phyloP scores from a whole-genome alignment of 495 filamentous ascomycete genomes.

The Aspergillus sclerotiicarbonarius region DNA sequence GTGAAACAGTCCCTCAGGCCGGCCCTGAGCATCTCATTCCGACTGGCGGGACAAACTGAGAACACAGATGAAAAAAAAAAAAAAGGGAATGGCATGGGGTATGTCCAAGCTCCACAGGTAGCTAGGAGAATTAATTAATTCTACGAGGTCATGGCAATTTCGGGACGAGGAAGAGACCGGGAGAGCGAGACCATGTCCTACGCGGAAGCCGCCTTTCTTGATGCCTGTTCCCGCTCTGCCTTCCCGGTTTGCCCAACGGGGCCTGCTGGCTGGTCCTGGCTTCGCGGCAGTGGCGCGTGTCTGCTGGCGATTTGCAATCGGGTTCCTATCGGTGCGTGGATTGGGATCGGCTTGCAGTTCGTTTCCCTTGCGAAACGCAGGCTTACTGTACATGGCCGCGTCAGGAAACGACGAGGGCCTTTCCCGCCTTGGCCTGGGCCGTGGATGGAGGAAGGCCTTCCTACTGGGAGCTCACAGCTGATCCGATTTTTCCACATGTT shows the following conservation, averaged over 20 bases:
- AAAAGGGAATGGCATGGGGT: not conserved
- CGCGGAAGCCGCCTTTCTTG: not conserved
- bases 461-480: not conserved
- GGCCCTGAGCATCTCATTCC: too few relatives aligned
- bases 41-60: not conserved
- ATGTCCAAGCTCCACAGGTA: too few relatives aligned
- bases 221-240: constrained; percentile 5
- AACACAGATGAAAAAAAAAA: not conserved
- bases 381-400: not conserved
- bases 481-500: constrained; percentile 1
- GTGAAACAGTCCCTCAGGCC: too few relatives aligned
- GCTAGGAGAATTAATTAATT: too few relatives aligned
- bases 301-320: not conserved
- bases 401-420: not conserved
- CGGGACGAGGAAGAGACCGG: too few relatives aligned
- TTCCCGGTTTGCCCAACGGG: constrained; percentile 4
- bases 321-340: not conserved
- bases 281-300: not conserved
- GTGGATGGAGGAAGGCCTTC: not conserved
- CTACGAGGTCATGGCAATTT: too few relatives aligned
- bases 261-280: not conserved
- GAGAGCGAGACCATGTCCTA: not conserved
- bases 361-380: not conserved
- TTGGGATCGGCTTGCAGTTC: not conserved
- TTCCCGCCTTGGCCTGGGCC: constrained; percentile 1